These are phyloP conservation scores for Penicillium griseofulvum DNA, from an alignment of 2,329 filamentous ascomycete species.

Conservation along the genomic window DNA sequence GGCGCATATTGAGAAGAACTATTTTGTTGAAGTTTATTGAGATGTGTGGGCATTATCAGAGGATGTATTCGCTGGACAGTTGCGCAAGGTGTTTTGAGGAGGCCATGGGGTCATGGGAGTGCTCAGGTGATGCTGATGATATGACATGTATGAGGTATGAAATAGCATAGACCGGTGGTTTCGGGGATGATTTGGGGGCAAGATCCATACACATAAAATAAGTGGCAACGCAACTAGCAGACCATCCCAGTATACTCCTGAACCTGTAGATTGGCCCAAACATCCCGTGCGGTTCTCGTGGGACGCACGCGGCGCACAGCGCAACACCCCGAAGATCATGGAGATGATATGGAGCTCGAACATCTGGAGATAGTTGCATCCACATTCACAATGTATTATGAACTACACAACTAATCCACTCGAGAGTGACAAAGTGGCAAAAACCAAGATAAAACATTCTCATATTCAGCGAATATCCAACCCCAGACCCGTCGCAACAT, in stretches of 20 bases:
- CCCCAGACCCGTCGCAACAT: constrained; percentile 5
- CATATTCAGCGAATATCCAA: constrained; percentile 8
- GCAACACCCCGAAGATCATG: background rate
- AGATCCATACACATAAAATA: background rate
- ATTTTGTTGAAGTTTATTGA: background rate
- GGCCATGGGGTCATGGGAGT: background rate
- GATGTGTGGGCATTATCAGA: background rate
- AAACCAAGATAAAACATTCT: constrained; percentile 3
- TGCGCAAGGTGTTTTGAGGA: background rate
- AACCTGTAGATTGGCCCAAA: background rate
- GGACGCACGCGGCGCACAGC: background rate
- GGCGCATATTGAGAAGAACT: background rate
- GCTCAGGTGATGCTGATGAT: background rate
- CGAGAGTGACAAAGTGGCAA: constrained; percentile 2
- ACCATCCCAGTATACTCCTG: background rate
- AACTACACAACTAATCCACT: constrained; percentile 1
- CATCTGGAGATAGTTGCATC: background rate
- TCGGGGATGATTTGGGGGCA: background rate
- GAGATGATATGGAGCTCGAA: background rate
- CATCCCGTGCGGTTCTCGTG: background rate
- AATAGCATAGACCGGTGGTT: background rate
- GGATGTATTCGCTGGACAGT: background rate
- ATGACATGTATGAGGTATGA: background rate
- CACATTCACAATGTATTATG: background rate
- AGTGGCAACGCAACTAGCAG: background rate